Conservation (phyloP, 1,284 basidiomycete species). For the Microbotryum scabiosae region DNA sequence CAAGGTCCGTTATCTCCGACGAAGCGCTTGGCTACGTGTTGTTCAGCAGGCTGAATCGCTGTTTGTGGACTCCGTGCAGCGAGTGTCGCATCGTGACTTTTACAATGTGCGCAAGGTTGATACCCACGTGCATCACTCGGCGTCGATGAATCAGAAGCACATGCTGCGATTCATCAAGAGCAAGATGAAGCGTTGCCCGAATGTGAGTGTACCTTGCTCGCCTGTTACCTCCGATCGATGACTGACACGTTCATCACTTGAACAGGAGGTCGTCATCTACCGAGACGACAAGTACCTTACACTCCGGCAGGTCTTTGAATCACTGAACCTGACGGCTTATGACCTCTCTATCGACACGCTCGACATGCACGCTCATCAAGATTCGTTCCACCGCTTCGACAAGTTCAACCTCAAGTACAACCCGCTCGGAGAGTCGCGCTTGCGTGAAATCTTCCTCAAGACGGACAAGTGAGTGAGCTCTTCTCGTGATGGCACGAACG, state of each 20-base stretch:
- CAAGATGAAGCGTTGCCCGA: slow-evolving; percentile 55
- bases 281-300: slow-evolving; percentile 86
- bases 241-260: neutral
- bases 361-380: slow-evolving; percentile 98
- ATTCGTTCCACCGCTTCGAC: slow-evolving; percentile 95
- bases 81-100: slow-evolving; percentile 78
- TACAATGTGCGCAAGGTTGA: slow-evolving; percentile 98
- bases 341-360: slow-evolving; percentile 98
- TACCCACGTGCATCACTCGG: slow-evolving; percentile 97
- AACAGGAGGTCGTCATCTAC: slow-evolving; percentile 87
- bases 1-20: too few species aligned
- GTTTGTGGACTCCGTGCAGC: slow-evolving; percentile 40
- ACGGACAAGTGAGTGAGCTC: slow-evolving; percentile 62
- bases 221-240: neutral
- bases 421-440: slow-evolving; percentile 85
- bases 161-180: slow-evolving; percentile 98
- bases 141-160: slow-evolving; percentile 99
- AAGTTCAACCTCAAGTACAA: slow-evolving; percentile 78
- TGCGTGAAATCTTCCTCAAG: slow-evolving; percentile 97
- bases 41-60: too few species aligned
- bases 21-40: too few species aligned
- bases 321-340: slow-evolving; percentile 89
- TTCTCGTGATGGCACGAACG: slow-evolving; percentile 21
- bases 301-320: slow-evolving; percentile 87
- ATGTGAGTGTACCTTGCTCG: too few species aligned